These are phyloP conservation scores for Suillus bovinus DNA, from an alignment of 768 basidiomycete species.

Conservation along the genomic window DNA sequence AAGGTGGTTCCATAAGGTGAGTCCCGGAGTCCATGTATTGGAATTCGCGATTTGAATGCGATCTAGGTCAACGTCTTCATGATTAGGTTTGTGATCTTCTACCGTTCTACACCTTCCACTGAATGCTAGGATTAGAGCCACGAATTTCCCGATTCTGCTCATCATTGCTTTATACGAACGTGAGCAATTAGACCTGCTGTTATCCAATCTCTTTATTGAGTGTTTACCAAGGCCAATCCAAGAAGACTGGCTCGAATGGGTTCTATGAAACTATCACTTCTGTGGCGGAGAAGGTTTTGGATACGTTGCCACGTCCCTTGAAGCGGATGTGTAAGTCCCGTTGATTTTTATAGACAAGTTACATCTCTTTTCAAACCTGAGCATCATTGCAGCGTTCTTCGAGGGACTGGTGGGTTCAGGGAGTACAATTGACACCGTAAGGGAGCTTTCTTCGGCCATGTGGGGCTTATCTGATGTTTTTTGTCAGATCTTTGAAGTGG, in stretches of 20 bases:
- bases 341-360: conserved; percentile 1
- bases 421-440: conserved; percentile 73
- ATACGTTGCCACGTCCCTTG: conserved; percentile 73
- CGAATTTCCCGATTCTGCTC: conserved; percentile 84
- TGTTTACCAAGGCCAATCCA: conserved; percentile 51
- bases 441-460: conserved; percentile 19
- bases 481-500: conserved; percentile 74
- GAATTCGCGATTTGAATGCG: conserved; percentile 18
- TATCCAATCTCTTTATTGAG: conserved; percentile 4
- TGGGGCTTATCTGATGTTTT: background rate
- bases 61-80: conserved; percentile 81
- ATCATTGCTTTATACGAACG: conserved; percentile 85
- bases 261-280: conserved; percentile 75
- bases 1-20: conserved; percentile 96
- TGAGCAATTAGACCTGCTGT: conserved; percentile 14
- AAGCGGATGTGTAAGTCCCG: conserved; percentile 65
- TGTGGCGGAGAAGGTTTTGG: conserved; percentile 67
- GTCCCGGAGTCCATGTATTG: conserved; percentile 12
- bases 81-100: conserved; percentile 56
- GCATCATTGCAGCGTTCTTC: conserved; percentile 56
- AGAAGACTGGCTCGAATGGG: conserved; percentile 58
- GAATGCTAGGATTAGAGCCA: conserved; percentile 45
- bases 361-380: background rate
- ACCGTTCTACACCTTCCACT: background rate
- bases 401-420: conserved; percentile 76